Base-by-base conservation (phyloP, 23 red algal genomes). In the Gracilaria gracilis region DNA sequence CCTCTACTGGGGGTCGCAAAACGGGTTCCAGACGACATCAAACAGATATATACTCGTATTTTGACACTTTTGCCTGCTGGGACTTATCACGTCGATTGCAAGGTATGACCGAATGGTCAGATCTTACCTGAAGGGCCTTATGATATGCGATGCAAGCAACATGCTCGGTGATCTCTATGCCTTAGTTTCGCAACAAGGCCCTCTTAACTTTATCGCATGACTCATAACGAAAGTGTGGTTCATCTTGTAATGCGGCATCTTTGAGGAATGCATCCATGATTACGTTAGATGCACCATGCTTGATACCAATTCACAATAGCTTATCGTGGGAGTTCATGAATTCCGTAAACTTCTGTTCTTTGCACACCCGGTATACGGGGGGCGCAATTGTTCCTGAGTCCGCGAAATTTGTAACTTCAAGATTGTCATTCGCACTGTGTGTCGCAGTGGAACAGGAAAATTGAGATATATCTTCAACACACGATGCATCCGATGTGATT, bases 281-380 rank as follows among this genome's bases (percentile, higher is more conserved):
- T 9, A 4, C 5, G 19, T 79, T 38, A 17, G 35, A 29, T 2
- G 23, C 74, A 33, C 9, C 12, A 34, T 50, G 39, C 39, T 79
- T 79, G 50, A 79, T 79, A 3, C 74, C 50, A n/a, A 79, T 7
- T 79, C 74, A 4, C 9, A 79, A 13, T 51, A 79, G 4, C 14
- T 79, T 29, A 9, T 40, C 37, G 74, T 79, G 74, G 1, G 4
- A 13, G 4, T 57, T 17, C 74, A 79, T 79, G 39, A 79, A 79
- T 2, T 2, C 13, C 13, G 4, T 33, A 51, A 79, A 79, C 23
- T 57, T 50, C 2, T 34, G 4, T 3, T 73, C 67, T 73, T 23
- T 58, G 54, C 54, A 19, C 2, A 58, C 23, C 4, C 7, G 54
- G 19, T 58, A 58, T 12, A 15, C 15, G 19, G 7, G 5, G 16